Conservation (phyloP, 768 basidiomycete species). For the Sporobolomyces pararoseus region DNA sequence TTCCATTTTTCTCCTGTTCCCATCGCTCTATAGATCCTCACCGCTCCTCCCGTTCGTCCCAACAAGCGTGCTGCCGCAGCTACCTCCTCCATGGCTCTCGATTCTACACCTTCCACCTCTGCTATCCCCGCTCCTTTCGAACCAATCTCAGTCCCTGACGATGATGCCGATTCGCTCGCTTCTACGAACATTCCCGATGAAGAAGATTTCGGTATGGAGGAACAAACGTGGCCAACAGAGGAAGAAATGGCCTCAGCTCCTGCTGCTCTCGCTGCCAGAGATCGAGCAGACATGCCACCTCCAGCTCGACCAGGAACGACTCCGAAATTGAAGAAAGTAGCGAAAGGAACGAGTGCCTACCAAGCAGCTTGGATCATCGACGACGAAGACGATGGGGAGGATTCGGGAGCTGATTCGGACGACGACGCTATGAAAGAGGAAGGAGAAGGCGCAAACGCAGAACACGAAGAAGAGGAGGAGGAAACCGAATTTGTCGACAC, state of each 20-base stretch:
- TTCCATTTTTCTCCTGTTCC: conserved; percentile 13
- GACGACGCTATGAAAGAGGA: conserved; percentile 48
- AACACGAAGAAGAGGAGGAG: conserved; percentile 54
- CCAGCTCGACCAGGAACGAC: conserved; percentile 60
- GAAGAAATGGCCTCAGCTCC: conserved; percentile 68
- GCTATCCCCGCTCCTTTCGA: conserved; percentile 25
- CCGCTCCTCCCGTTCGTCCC: conserved; percentile 45
- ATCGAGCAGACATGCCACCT: conserved; percentile 40
- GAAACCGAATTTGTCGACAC: conserved; percentile 60
- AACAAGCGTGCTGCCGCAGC: conserved; percentile 50
- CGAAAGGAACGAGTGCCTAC: conserved; percentile 94
- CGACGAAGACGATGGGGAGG: conserved; percentile 61
- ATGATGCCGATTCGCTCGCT: conserved; percentile 73
- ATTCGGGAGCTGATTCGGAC: conserved; percentile 54
- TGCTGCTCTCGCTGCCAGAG: conserved; percentile 41
- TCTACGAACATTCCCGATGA: conserved; percentile 65
- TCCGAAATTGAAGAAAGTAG: conserved; percentile 77
- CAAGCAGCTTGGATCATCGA: conserved; percentile 96
- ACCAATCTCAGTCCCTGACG: conserved; percentile 59
- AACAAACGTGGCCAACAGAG: conserved; percentile 98
- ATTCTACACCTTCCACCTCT: conserved; percentile 50
- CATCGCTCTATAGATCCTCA: conserved; percentile 44
- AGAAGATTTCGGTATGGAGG: conserved; percentile 82
- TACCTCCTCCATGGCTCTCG: conserved; percentile 61
- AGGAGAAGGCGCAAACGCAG: conserved; percentile 43